Conservation (phyloP, 2,329 filamentous ascomycete species). For the Lizonia empirigonia region DNA sequence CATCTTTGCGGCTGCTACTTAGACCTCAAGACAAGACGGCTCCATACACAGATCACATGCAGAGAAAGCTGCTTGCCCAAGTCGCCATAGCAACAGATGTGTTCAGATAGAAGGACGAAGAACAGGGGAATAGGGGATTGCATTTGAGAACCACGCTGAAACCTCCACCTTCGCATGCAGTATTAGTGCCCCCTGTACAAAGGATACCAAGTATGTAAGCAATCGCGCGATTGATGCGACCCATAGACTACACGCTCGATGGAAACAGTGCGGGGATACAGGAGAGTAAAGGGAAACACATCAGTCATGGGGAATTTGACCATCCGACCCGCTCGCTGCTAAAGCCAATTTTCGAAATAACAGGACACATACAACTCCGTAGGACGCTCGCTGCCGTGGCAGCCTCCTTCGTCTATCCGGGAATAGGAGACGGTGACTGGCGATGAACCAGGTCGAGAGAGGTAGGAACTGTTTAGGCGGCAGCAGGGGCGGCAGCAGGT, state of each 20-base stretch:
- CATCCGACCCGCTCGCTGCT: conserved; percentile 49
- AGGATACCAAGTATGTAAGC: conserved; percentile 33
- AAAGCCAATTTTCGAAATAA: conserved; percentile 50
- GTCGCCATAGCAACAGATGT: conserved; percentile 22
- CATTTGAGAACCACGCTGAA: conserved; percentile 38
- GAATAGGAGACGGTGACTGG: conserved; percentile 41
- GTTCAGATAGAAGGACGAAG: conserved; percentile 39
- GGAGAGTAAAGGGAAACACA: conserved; percentile 46
- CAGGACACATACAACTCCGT: conserved; percentile 48
- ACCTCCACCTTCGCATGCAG: conserved; percentile 30
- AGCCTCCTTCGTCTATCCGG: conserved; percentile 42
- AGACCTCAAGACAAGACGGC: neutral
- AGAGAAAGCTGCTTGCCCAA: neutral
- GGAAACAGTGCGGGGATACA: conserved; percentile 34
- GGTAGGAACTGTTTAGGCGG: conserved; percentile 41
- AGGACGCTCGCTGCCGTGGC: conserved; percentile 45
- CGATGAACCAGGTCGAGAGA: conserved; percentile 43
- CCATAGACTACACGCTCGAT: conserved; percentile 30
- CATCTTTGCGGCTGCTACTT: neutral
- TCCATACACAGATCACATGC: neutral
- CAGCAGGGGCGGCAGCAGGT: conserved; percentile 39
- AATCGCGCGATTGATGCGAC: conserved; percentile 26
- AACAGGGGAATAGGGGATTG: conserved; percentile 44
- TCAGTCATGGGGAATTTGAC: conserved; percentile 49
- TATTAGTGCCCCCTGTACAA: conserved; percentile 26